Conservation (phyloP, 2,329 filamentous ascomycete genomes). For the Colletotrichum sansevieriae region DNA sequence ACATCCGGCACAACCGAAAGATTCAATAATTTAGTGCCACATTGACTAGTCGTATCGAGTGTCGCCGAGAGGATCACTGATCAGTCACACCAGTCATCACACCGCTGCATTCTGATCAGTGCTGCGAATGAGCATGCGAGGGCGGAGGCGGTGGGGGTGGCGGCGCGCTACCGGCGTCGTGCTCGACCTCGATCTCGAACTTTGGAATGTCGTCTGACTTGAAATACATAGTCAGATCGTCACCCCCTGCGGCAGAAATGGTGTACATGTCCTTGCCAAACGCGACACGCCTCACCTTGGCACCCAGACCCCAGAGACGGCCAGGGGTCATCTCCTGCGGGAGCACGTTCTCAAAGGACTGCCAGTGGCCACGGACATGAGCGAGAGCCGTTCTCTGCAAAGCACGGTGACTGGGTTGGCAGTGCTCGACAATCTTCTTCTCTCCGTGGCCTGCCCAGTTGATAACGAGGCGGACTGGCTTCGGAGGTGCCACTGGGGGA, state of each 20-base stretch:
- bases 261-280: conserved; percentile 38
- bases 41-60: too few relatives aligned
- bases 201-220: conserved; percentile 37
- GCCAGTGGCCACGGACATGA: conserved; percentile 36
- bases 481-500: conserved; percentile 37
- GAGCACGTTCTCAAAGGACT: conserved; percentile 37
- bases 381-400: conserved; percentile 41
- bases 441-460: conserved; percentile 47
- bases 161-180: conserved; percentile 21
- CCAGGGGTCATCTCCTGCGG: conserved; percentile 36
- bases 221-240: conserved; percentile 37
- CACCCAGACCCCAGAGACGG: conserved; percentile 30
- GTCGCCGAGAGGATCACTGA: not conserved
- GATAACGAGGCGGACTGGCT: conserved; percentile 46
- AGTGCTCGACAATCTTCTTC: conserved; percentile 48
- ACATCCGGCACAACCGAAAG: too few relatives aligned
- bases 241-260: conserved; percentile 30
- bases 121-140: conserved; percentile 11
- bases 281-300: conserved; percentile 37
- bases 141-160: conserved; percentile 33
- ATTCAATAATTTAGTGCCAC: too few relatives aligned
- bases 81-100: conserved; percentile 7
- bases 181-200: conserved; percentile 39
- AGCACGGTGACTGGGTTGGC: conserved; percentile 34
- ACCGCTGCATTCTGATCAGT: conserved; percentile 6